Conservation (phyloP, 257 asterid genomes). For the Ophiorrhiza pumila region DNA sequence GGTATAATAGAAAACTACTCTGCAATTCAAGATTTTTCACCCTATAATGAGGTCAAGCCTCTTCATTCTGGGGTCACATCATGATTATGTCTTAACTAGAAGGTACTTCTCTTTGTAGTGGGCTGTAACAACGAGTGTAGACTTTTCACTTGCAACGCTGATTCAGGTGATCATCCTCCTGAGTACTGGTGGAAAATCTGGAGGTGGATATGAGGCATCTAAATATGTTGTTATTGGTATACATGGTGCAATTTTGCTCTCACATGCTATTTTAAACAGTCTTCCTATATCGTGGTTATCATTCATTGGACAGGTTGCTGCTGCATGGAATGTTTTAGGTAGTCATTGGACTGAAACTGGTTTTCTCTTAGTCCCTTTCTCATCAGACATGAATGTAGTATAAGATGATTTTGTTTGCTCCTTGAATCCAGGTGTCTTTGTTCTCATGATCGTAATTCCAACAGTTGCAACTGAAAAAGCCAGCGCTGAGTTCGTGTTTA, state of each 20-base stretch:
- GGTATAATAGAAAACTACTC: slow-evolving; percentile 44
- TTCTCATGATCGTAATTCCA: slow-evolving; percentile 87
- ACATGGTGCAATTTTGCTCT: slow-evolving; percentile 67
- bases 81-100: slow-evolving; percentile 21
- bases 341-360: background rate
- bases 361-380: background rate
- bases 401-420: background rate
- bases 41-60: background rate
- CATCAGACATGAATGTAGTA: background rate
- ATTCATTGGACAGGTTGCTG: slow-evolving; percentile 79
- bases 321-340: slow-evolving; percentile 94
- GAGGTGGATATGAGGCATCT: slow-evolving; percentile 87
- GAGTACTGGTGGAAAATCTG: slow-evolving; percentile 79
- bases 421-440: slow-evolving; percentile 66
- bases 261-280: slow-evolving; percentile 78
- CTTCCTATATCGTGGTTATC: slow-evolving; percentile 82
- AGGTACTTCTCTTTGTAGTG: slow-evolving; percentile 58
- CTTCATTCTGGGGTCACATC: slow-evolving; percentile 13
- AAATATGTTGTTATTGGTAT: slow-evolving; percentile 73
- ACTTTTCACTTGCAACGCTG: slow-evolving; percentile 88
- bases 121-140: slow-evolving; percentile 93
- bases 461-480: slow-evolving; percentile 75
- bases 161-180: slow-evolving; percentile 89
- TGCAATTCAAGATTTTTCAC: slow-evolving; percentile 18
- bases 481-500: slow-evolving; percentile 73